Base-by-base conservation (phyloP, 495 filamentous ascomycete genomes). In the Podospora fimiseda region DNA sequence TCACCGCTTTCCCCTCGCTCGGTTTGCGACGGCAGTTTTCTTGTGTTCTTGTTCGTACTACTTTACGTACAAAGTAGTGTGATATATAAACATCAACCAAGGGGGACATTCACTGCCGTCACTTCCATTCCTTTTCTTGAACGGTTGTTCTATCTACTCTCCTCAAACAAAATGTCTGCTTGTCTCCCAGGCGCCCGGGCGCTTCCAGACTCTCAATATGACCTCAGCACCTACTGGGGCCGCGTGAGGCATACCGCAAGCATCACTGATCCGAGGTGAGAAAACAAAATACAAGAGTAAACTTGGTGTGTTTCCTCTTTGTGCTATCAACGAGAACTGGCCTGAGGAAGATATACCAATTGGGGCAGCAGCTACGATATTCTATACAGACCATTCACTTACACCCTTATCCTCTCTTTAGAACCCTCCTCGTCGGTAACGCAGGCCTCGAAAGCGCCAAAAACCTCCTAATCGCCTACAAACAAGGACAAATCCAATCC, bases 231-330 rank as follows among this genome's bases (percentile, higher is more conserved):
- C 48, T 98, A 98, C 72, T 92, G 87, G 89, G 93, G 93, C 41
- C 85, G 93, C 13, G 94, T 98, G 57, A 80, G 81, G 64, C 93
- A 98, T 72, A 85, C 90, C 2, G 88, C 86, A 11, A 84, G 92
- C 61, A 82, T 98, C 55, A 84, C 90, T 65, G 93, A 98, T 75
- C 93, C 93, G 56, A 92, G 91, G 93, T 98, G 77, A 84, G 85
- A 68, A 60, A 47, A 42, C 39, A 6, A 14, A 41, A 15, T 16
- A 42, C 39, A 4, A 18, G 39, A 16, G 15, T 42, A 8, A n/a
- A 18, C 13, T 18, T 11, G 27, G 27, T 33, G 27, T 33, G 27
- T 33, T 33, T 33, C 27, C 27, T 33, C 27, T 33, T 33, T 11
- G 27, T 11, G 27, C 5, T 33, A 11, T 5, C 11, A 33, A 11